Conservation (phyloP, 2,329 filamentous ascomycete species). For the Penicillium corylophilum region DNA sequence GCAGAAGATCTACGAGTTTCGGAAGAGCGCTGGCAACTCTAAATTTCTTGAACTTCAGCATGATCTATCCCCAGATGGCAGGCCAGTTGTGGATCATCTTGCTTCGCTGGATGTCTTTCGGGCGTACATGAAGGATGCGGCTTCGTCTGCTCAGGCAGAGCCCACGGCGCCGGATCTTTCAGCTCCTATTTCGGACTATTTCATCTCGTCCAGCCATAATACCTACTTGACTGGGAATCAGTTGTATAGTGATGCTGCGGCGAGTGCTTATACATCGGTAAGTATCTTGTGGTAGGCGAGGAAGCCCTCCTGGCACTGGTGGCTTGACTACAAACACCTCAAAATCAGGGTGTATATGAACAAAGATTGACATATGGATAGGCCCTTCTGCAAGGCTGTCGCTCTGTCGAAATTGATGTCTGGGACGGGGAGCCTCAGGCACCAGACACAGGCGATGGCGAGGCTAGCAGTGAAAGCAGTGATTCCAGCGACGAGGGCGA, state of each 20-base stretch:
- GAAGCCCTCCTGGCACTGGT: neutral
- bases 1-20: slow-evolving; percentile 34
- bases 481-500: slow-evolving; percentile 20
- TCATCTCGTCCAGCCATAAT: slow-evolving; percentile 92
- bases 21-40: slow-evolving; percentile 18
- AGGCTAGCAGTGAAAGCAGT: slow-evolving; percentile 37
- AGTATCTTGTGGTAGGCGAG: slow-evolving; percentile 28
- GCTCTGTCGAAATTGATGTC: slow-evolving; percentile 92
- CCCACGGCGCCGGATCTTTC: slow-evolving; percentile 56
- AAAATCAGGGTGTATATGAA: neutral
- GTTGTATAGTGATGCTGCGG: slow-evolving; percentile 72
- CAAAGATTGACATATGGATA: slow-evolving; percentile 30
- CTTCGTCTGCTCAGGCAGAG: slow-evolving; percentile 44
- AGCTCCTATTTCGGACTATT: slow-evolving; percentile 80
- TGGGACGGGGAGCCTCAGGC: slow-evolving; percentile 70
- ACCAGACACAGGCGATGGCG: slow-evolving; percentile 27
- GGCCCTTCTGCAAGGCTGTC: slow-evolving; percentile 73
- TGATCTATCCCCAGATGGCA: slow-evolving; percentile 5
- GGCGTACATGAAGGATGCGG: slow-evolving; percentile 48
- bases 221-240: slow-evolving; percentile 90
- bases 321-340: neutral
- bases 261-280: slow-evolving; percentile 75
- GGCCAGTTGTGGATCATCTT: slow-evolving; percentile 17
- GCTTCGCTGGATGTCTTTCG: slow-evolving; percentile 46
- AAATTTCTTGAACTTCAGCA: slow-evolving; percentile 27